Evolutionary conservation across 2,329 filamentous ascomycete genomes (phyloP).

Genomic region (Sporothrix sp.): DNA sequence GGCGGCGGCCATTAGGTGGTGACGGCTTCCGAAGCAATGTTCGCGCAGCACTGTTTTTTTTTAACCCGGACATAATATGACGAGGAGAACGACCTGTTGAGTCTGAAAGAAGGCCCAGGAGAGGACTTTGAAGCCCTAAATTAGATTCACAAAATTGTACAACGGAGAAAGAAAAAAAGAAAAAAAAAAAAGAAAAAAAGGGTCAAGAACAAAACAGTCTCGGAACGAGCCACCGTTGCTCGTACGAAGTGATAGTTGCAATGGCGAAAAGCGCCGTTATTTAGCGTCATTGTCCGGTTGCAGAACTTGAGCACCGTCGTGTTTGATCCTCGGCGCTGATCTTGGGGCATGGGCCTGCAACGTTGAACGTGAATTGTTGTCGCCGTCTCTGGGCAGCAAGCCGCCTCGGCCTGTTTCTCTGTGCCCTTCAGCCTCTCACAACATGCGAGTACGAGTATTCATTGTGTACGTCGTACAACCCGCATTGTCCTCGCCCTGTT

Average conservation of each 20-base stretch:
- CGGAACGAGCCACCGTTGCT: not conserved
- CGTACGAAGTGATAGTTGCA: not conserved
- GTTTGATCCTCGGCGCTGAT: too few species aligned
- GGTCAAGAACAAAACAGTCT: not conserved
- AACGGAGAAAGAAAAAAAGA: not conserved
- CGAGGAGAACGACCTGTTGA: too few species aligned
- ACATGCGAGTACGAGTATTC: too few species aligned
- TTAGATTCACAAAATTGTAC: conserved; percentile 1
- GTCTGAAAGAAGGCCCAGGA: too few species aligned
- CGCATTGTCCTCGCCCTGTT: conserved; percentile 8
- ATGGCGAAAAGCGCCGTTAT: conserved; percentile 2
- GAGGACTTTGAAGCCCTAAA: not conserved
- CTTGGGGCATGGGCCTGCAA: too few species aligned
- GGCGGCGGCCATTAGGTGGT: conserved; percentile 3
- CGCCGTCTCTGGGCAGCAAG: not conserved
- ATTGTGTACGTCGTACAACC: too few species aligned
- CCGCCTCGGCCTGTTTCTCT: not conserved
- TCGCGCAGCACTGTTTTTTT: conserved; percentile 9
- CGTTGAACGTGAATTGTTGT: not conserved
- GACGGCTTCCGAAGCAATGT: conserved; percentile 14
- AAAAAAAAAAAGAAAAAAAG: not conserved
- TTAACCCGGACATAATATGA: too few species aligned
- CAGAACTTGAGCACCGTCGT: too few species aligned
- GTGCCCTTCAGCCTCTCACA: not conserved
- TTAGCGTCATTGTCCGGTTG: not conserved